A percentile compares a stretch with the other conserved stretches of the same genome.
These are phyloP conservation scores for Cenchrus americanus DNA, from an alignment of 176 grass and related monocot genomes.

Conservation along the genomic window DNA sequence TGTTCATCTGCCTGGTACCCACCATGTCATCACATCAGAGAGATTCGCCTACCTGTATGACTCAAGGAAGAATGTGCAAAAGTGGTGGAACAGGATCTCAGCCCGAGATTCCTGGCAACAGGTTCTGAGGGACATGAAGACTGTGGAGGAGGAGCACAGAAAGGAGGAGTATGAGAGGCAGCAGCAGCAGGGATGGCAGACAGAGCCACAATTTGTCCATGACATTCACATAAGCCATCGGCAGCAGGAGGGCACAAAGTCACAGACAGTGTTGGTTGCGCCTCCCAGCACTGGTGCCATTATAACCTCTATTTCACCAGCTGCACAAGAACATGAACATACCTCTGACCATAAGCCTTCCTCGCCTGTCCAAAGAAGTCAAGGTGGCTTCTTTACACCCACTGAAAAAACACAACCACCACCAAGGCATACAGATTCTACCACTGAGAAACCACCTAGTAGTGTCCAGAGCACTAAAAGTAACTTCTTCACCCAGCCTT, in stretches of 20 bases:
- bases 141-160: constrained; percentile 37
- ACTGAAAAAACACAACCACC: constrained; percentile 17
- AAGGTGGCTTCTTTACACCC: constrained; percentile 36
- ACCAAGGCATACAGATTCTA: constrained; percentile 11
- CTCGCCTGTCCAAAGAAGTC: constrained; percentile 26
- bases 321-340: constrained; percentile 29
- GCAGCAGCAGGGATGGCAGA: constrained; percentile 19
- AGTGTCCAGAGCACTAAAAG: constrained; percentile 20
- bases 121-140: constrained; percentile 53
- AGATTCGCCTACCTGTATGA: constrained; percentile 62
- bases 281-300: constrained; percentile 36
- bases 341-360: constrained; percentile 9
- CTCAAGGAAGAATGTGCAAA: constrained; percentile 78
- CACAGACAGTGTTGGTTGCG: constrained; percentile 28
- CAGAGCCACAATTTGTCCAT: not conserved
- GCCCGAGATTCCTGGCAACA: constrained; percentile 62
- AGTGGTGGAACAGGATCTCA: constrained; percentile 77
- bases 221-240: constrained; percentile 34
- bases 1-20: constrained; percentile 68
- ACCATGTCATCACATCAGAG: constrained; percentile 54
- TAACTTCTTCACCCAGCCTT: constrained; percentile 32
- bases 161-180: constrained; percentile 44
- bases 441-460: constrained; percentile 29
- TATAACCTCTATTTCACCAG: constrained; percentile 24
- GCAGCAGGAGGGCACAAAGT: constrained; percentile 21